These are phyloP conservation scores for Ganoderma resinaceum DNA, from an alignment of 1,284 basidiomycete species.

Conservation along the genomic window DNA sequence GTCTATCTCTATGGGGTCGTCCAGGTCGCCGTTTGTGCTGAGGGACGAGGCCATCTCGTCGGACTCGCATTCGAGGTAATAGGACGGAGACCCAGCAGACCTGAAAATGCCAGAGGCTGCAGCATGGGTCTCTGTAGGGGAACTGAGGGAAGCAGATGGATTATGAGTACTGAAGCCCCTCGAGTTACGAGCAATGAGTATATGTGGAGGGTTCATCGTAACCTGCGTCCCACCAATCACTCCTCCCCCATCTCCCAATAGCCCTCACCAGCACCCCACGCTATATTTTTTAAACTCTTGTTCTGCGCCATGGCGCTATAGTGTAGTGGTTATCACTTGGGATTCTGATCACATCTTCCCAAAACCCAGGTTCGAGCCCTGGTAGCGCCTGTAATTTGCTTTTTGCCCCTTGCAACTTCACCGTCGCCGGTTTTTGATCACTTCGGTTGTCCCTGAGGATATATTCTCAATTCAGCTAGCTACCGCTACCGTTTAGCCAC, in stretches of 20 bases:
- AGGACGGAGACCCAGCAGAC: slow-evolving; percentile 77
- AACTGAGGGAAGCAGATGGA: slow-evolving; percentile 78
- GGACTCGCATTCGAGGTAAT: slow-evolving; percentile 72
- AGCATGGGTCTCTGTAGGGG: slow-evolving; percentile 84
- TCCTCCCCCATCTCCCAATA: not conserved
- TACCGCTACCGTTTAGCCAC: not conserved
- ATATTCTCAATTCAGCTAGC: not conserved
- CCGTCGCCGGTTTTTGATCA: no score
- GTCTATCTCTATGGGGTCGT: slow-evolving; percentile 74
- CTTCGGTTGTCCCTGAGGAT: no score
- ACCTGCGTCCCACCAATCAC: not conserved
- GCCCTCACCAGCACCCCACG: no score
- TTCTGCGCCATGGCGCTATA: slow-evolving; percentile 32
- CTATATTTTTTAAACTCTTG: no score
- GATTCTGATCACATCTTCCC: slow-evolving; percentile 37
- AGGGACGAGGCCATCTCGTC: slow-evolving; percentile 73
- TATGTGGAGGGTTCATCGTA: slow-evolving; percentile 77
- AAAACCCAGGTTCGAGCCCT: slow-evolving; percentile 43
- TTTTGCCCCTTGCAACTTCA: no score
- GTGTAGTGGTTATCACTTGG: slow-evolving; percentile 43
- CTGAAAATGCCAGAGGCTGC: slow-evolving; percentile 83
- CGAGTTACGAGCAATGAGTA: slow-evolving; percentile 84
- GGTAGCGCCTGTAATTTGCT: slow-evolving; percentile 35
- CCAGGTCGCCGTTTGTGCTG: slow-evolving; percentile 67
- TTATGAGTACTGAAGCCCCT: slow-evolving; percentile 64